These are phyloP conservation scores for Phlebiopsis flavidoalba DNA, from an alignment of 768 basidiomycete genomes.

Conservation along the genomic window DNA sequence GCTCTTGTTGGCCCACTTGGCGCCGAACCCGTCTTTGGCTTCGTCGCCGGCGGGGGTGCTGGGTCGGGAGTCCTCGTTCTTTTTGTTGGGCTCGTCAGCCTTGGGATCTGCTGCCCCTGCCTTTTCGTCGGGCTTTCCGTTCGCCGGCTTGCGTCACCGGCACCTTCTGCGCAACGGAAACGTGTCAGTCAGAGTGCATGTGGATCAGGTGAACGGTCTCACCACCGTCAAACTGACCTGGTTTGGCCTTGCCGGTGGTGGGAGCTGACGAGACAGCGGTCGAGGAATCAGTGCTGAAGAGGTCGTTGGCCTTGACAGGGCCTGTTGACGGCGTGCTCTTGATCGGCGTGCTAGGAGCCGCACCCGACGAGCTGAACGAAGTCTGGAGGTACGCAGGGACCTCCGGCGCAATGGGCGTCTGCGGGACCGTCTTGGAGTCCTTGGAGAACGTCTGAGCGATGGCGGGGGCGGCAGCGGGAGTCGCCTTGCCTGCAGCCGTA, in stretches of 20 bases:
- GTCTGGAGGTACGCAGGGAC: not conserved
- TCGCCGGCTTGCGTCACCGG: not conserved
- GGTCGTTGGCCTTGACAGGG: not conserved
- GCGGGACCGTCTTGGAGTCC: too few species aligned
- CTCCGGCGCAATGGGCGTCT: not conserved
- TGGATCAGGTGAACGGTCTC: constrained; percentile 2
- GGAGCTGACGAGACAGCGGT: not conserved
- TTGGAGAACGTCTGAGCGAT: too few species aligned
- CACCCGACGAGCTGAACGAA: not conserved
- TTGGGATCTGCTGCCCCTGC: not conserved
- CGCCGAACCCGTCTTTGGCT: not conserved
- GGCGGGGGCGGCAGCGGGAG: too few species aligned
- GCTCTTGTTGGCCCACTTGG: not conserved
- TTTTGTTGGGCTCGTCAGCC: not conserved
- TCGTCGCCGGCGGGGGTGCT: not conserved
- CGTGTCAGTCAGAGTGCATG: not conserved
- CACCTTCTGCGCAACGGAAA: not conserved
- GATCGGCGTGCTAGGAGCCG: not conserved
- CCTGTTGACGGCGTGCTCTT: not conserved
- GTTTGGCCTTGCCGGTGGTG: not conserved
- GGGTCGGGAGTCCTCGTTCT: not conserved
- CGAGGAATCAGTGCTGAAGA: not conserved
- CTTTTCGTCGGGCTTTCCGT: constrained; percentile 6
- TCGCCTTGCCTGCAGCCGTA: too few species aligned
- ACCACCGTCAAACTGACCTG: constrained; percentile 14